Conservation (phyloP, 2,329 filamentous ascomycete genomes). For the Fusarium concolor region DNA sequence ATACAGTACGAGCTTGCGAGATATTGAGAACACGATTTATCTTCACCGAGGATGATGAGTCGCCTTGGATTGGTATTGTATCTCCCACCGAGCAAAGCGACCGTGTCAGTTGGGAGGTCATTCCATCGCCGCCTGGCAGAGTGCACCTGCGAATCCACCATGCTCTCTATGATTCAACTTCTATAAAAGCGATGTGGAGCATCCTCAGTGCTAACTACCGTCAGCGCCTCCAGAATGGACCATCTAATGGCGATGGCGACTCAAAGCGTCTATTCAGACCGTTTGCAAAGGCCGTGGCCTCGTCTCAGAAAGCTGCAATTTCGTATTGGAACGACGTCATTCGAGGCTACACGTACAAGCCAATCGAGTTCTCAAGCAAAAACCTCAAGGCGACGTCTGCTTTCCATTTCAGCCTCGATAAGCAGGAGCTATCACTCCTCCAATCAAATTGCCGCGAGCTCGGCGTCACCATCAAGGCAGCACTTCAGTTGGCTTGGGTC, state of each 20-base stretch:
- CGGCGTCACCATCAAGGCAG: constrained; percentile 10
- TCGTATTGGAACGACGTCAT: neutral
- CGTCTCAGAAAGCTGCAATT: neutral
- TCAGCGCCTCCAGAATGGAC: neutral
- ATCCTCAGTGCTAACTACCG: neutral
- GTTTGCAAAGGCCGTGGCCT: constrained; percentile 5
- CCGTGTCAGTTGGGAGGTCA: constrained; percentile 7
- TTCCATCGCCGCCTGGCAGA: neutral
- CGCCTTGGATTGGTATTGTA: constrained; percentile 23
- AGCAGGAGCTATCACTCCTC: neutral
- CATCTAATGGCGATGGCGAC: fast-evolving
- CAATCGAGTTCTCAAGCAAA: neutral
- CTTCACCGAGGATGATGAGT: constrained; percentile 16
- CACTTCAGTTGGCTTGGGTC: constrained; percentile 10
- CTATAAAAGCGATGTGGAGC: constrained; percentile 1
- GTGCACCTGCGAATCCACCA: constrained; percentile 18
- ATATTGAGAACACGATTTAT: constrained; percentile 20
- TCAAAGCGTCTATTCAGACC: neutral
- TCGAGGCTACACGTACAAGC: neutral
- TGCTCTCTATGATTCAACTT: constrained; percentile 18
- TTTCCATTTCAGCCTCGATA: neutral
- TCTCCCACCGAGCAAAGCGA: constrained; percentile 23
- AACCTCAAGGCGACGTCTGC: constrained; percentile 14
- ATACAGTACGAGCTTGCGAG: constrained; percentile 18
- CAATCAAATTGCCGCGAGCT: neutral